Conservation (phyloP, 73 alveolate genomes). For the Paramecium biaurelia region DNA sequence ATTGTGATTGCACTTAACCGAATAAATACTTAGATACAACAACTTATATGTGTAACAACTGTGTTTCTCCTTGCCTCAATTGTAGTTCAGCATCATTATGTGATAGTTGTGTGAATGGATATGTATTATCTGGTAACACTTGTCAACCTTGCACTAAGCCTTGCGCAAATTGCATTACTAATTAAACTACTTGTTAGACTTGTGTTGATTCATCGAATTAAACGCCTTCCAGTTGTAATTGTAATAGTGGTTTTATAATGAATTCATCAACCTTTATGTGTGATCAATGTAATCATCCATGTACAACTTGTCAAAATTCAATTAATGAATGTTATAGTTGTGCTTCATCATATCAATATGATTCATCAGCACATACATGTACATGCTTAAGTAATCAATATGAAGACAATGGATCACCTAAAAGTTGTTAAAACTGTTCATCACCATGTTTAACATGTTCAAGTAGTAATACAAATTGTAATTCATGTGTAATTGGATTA, state of each 20-base stretch:
- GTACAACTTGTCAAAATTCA: not conserved
- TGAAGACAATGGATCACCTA: not conserved
- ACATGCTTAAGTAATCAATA: not conserved
- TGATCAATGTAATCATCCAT: not conserved
- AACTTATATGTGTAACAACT: not conserved
- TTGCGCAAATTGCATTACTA: not conserved
- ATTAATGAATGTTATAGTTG: not conserved
- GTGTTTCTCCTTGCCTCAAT: not conserved
- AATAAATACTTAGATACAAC: not conserved
- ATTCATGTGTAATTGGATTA: not conserved
- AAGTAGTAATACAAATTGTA: not conserved
- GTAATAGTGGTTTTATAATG: not conserved
- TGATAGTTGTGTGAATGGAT: not conserved
- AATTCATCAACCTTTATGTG: not conserved
- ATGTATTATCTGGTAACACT: not conserved
- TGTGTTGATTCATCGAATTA: not conserved
- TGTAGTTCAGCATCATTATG: not conserved
- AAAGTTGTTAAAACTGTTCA: not conserved
- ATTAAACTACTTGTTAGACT: not conserved
- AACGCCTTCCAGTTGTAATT: not conserved
- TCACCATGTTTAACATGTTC: conserved; percentile 1
- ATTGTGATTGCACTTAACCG: not conserved
- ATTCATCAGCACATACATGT: not conserved
- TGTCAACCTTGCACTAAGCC: conserved; percentile 1
- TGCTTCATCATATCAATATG: not conserved